These are phyloP conservation scores for Mortierella sp. DNA, from an alignment of 371 early-diverging fungal genomes.

Conservation along the genomic window DNA sequence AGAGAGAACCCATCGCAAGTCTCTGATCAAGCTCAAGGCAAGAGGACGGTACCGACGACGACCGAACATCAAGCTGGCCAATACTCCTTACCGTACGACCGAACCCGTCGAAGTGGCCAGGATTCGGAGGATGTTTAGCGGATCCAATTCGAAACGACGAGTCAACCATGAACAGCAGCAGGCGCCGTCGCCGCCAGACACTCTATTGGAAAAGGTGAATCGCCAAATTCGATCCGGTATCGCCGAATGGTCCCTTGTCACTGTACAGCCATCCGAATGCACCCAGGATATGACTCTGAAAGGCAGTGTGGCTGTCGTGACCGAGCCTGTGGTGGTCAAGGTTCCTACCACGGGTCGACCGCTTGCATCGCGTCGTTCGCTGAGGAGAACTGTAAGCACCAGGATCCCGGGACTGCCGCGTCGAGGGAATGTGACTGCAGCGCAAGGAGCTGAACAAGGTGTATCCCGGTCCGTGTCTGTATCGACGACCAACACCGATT, in stretches of 20 bases:
- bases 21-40: conserved; percentile 12
- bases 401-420: background rate
- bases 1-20: conserved; percentile 9
- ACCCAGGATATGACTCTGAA: background rate
- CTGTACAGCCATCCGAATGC: background rate
- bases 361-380: conserved; percentile 5
- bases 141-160: background rate
- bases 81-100: conserved; percentile 9
- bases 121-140: conserved; percentile 13
- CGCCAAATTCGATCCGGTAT: conserved; percentile 9
- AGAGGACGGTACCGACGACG: conserved; percentile 16
- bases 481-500: too few species aligned
- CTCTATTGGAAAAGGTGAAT: conserved; percentile 10
- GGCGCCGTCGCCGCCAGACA: background rate
- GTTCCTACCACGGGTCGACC: background rate
- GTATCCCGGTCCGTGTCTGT: too few species aligned
- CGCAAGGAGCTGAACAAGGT: background rate
- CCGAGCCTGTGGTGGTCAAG: background rate
- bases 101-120: conserved; percentile 29
- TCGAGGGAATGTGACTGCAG: background rate
- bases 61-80: conserved; percentile 15
- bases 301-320: background rate
- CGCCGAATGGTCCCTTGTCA: conserved; percentile 10
- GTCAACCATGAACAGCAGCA: background rate
- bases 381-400: conserved; percentile 6